phyloP scores from a whole-genome alignment of 371 early-diverging fungal species.

The Apophysomyces trapeziformis region DNA sequence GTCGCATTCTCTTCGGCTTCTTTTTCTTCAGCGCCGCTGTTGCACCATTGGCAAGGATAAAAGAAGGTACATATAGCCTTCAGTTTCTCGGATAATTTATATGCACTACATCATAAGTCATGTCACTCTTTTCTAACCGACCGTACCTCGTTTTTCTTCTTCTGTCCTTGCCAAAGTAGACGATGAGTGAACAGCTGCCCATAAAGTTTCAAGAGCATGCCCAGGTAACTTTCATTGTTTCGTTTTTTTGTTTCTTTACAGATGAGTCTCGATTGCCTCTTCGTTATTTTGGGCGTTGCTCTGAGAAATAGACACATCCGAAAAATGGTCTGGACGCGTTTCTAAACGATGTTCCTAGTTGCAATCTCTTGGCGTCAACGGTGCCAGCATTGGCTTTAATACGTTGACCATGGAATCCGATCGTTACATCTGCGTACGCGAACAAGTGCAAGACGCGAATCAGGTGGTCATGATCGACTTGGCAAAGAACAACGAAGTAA shows the following conservation, averaged over 20 bases:
- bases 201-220: slow-evolving; percentile 94
- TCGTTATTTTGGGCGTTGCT: neutral
- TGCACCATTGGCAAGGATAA: neutral
- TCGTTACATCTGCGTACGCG: slow-evolving; percentile 96
- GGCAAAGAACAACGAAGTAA: slow-evolving; percentile 76
- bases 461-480: slow-evolving; percentile 95
- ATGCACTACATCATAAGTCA: neutral
- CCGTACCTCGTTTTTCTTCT: neutral
- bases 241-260: neutral
- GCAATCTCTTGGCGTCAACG: slow-evolving; percentile 88
- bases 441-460: slow-evolving; percentile 82
- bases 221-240: slow-evolving; percentile 66
- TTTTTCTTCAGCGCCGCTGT: slow-evolving; percentile 3
- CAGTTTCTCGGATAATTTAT: neutral
- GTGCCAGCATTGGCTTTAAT: slow-evolving; percentile 93
- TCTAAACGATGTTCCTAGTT: slow-evolving; percentile 62
- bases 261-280: slow-evolving; percentile 4
- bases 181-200: slow-evolving; percentile 76
- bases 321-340: neutral
- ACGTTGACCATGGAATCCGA: slow-evolving; percentile 98
- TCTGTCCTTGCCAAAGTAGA: neutral
- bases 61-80: neutral
- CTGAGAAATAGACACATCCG: neutral
- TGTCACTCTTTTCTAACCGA: neutral
- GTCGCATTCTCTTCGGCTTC: too few relatives aligned